Conservation (phyloP, 495 filamentous ascomycete genomes). For the Hypomontagnella submonticulosa region DNA sequence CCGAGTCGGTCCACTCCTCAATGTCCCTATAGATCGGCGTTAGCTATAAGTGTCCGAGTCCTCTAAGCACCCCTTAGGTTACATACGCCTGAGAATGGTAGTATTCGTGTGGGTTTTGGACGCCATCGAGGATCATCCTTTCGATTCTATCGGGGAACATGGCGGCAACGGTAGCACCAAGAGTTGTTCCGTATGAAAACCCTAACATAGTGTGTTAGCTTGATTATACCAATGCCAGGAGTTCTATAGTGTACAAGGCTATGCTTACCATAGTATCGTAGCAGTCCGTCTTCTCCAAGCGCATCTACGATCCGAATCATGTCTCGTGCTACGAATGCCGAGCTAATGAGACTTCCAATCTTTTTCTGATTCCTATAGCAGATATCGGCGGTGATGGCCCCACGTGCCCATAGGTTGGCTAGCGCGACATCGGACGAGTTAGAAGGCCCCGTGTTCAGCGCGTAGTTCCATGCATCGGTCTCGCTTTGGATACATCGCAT, state of each 20-base stretch:
- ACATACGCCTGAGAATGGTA: slow-evolving; percentile 45
- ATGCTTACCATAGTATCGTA: slow-evolving; percentile 59
- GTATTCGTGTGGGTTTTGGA: slow-evolving; percentile 55
- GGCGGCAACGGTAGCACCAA: slow-evolving; percentile 55
- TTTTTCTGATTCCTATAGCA: slow-evolving; percentile 28
- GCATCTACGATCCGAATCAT: slow-evolving; percentile 58
- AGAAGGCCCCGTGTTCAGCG: not conserved
- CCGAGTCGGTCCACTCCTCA: slow-evolving; percentile 46
- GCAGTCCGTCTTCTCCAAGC: slow-evolving; percentile 55
- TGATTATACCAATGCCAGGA: not conserved
- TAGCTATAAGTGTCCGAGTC: not conserved
- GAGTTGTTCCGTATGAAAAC: slow-evolving; percentile 57
- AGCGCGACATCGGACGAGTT: slow-evolving; percentile 21
- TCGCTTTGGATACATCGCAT: slow-evolving; percentile 23
- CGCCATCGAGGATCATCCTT: slow-evolving; percentile 56
- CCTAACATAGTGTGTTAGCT: slow-evolving; percentile 39
- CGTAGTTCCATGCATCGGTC: slow-evolving; percentile 23
- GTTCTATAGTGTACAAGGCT: not conserved
- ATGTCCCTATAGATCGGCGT: slow-evolving; percentile 25
- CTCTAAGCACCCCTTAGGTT: not conserved
- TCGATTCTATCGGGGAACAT: slow-evolving; percentile 61
- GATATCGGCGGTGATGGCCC: slow-evolving; percentile 1
- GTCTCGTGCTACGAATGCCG: slow-evolving; percentile 54
- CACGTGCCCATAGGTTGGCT: slow-evolving; percentile 21
- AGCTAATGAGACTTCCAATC: slow-evolving; percentile 28